A percentile compares a stretch with the other conserved stretches of the same genome.
phyloP scores from a whole-genome alignment of 2,329 filamentous ascomycete species.

The Aspergillus tanneri region DNA sequence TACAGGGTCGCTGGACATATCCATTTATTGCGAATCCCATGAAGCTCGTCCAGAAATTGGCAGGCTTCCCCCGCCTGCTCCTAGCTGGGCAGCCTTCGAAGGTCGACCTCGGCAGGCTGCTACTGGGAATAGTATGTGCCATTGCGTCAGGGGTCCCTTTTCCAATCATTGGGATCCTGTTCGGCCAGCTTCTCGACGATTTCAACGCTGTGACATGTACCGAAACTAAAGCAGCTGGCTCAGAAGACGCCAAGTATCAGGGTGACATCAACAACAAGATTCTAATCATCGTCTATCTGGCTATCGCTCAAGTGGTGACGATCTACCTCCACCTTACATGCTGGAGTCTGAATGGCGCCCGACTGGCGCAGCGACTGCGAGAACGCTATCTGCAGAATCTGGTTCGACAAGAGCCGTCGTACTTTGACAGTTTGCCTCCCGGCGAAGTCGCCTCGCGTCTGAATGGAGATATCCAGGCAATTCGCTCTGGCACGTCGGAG shows the following conservation, averaged over 20 bases:
- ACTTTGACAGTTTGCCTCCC: constrained; percentile 62
- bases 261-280: constrained; percentile 53
- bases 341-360: constrained; percentile 64
- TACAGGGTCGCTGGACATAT: no score
- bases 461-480: constrained; percentile 64
- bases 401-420: constrained; percentile 61
- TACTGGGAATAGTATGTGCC: constrained; percentile 29
- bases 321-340: constrained; percentile 65
- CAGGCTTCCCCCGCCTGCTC: constrained; percentile 37
- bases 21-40: constrained; percentile 19
- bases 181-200: constrained; percentile 42
- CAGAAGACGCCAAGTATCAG: constrained; percentile 20
- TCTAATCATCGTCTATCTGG: constrained; percentile 62
- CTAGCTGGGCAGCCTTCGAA: constrained; percentile 40
- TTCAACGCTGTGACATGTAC: constrained; percentile 36
- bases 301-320: constrained; percentile 60
- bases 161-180: constrained; percentile 42
- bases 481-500: constrained; percentile 67
- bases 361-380: constrained; percentile 62
- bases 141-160: constrained; percentile 43
- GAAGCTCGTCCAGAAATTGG: constrained; percentile 32
- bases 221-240: constrained; percentile 13
- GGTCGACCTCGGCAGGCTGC: constrained; percentile 28
- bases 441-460: constrained; percentile 65
- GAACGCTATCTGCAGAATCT: constrained; percentile 60